Evolutionary conservation across 306 rosid species (phyloP).

Genomic region (apple (Malus domestica)): DNA sequence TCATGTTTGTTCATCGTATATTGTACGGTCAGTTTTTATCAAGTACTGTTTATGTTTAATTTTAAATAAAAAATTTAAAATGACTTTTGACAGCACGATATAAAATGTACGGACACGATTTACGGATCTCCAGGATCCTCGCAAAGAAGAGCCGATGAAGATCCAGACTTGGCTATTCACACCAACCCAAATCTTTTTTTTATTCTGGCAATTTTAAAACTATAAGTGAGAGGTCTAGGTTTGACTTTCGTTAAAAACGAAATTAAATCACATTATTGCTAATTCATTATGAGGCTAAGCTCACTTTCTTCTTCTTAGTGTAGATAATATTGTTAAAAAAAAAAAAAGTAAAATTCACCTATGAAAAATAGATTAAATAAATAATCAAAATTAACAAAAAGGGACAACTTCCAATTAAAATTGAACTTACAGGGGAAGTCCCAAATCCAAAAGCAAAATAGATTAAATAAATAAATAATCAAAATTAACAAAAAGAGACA

Average conservation of each 20-base stretch:
- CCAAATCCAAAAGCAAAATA: not conserved
- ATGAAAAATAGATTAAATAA: not conserved
- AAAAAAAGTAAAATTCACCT: too few species aligned
- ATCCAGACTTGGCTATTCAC: too few species aligned
- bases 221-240: not conserved
- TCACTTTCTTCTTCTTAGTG: fast-evolving
- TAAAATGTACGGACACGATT: too few species aligned
- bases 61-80: too few species aligned
- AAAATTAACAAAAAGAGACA: too few species aligned
- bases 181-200: not conserved
- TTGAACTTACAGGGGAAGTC: not conserved
- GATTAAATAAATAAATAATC: not conserved
- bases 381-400: too few species aligned
- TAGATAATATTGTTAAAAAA: too few species aligned
- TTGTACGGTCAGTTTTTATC: fast-evolving
- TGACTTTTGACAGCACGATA: fast-evolving
- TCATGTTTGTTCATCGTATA: fast-evolving
- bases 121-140: fast-evolving
- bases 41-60: too few species aligned
- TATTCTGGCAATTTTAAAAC: not conserved
- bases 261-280: too few species aligned
- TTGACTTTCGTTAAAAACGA: fast-evolving
- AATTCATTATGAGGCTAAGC: fast-evolving
- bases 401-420: not conserved
- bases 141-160: too few species aligned